phyloP scores from a whole-genome alignment of 2,329 filamentous ascomycete genomes.

The Fusarium foetens region DNA sequence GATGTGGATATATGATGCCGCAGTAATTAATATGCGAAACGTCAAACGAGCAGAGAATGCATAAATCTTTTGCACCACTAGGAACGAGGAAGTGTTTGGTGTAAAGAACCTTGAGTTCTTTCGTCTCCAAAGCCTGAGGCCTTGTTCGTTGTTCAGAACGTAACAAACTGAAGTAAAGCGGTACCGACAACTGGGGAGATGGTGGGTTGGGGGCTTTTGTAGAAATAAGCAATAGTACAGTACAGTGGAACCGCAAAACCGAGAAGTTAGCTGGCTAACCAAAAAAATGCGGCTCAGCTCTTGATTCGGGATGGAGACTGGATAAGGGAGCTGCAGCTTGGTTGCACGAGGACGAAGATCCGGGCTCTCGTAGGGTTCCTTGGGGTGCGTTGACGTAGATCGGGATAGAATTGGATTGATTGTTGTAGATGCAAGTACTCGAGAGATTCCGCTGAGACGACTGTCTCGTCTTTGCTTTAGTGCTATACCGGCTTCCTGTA shows the following conservation, averaged over 20 bases:
- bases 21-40: not conserved
- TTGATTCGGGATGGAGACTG: slow-evolving; percentile 21
- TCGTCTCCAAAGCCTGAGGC: slow-evolving; percentile 7
- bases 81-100: not conserved
- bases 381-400: slow-evolving; percentile 38
- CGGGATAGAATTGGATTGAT: slow-evolving; percentile 26
- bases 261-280: slow-evolving; percentile 22
- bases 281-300: slow-evolving; percentile 43
- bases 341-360: slow-evolving; percentile 39
- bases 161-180: slow-evolving; percentile 22
- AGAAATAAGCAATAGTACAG: slow-evolving; percentile 24
- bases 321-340: slow-evolving; percentile 29
- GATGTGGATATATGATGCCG: not conserved
- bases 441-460: not conserved
- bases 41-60: not conserved
- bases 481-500: slow-evolving; percentile 20
- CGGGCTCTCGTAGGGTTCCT: slow-evolving; percentile 32
- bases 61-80: not conserved
- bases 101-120: not conserved
- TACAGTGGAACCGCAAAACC: slow-evolving; percentile 14
- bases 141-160: slow-evolving; percentile 20
- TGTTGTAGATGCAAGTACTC: slow-evolving; percentile 22
- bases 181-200: slow-evolving; percentile 25
- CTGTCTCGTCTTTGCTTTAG: slow-evolving; percentile 30
- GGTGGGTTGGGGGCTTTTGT: slow-evolving; percentile 44